These are phyloP conservation scores for Hypsizygus ulmarius DNA, from an alignment of 1,284 basidiomycete species.

Conservation along the genomic window DNA sequence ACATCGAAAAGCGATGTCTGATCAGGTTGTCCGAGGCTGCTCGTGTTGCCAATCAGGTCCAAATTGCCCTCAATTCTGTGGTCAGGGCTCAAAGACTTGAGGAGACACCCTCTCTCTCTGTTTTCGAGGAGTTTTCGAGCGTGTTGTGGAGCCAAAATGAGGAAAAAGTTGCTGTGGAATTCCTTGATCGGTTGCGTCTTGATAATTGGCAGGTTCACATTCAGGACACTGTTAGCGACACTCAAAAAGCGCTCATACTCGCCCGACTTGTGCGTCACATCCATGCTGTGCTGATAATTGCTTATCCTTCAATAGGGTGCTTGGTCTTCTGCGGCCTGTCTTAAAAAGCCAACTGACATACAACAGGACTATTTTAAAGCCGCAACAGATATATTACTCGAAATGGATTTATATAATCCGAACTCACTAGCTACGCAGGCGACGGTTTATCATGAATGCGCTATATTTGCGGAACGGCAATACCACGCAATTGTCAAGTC, in stretches of 20 bases:
- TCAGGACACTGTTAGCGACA: constrained; percentile 14
- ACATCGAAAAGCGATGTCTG: constrained; percentile 71
- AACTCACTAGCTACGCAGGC: constrained; percentile 41
- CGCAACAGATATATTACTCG: constrained; percentile 48
- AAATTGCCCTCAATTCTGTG: constrained; percentile 86
- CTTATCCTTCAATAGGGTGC: constrained; percentile 56
- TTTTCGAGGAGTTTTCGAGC: constrained; percentile 82
- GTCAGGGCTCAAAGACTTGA: constrained; percentile 72
- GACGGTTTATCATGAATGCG: constrained; percentile 80
- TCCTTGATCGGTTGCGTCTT: constrained; percentile 46
- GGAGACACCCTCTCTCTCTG: constrained; percentile 43
- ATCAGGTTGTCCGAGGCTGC: constrained; percentile 76
- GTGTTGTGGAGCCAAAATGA: constrained; percentile 91
- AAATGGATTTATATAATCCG: constrained; percentile 18
- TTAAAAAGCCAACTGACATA: constrained; percentile 81
- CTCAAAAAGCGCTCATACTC: constrained; percentile 47
- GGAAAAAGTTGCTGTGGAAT: constrained; percentile 80
- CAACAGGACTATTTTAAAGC: constrained; percentile 66
- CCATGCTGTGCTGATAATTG: not conserved
- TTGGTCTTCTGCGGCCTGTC: constrained; percentile 86
- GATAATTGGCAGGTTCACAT: constrained; percentile 16
- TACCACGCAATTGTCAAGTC: constrained; percentile 71
- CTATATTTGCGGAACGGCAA: constrained; percentile 86
- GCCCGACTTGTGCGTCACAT: constrained; percentile 54
- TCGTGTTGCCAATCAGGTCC: constrained; percentile 65